Percentiles rank a stretch among this genome's conserved stretches.
Evolutionary conservation across 2,329 filamentous ascomycete genomes (phyloP).

Genomic region (Stagonosporopsis rhizophila): DNA sequence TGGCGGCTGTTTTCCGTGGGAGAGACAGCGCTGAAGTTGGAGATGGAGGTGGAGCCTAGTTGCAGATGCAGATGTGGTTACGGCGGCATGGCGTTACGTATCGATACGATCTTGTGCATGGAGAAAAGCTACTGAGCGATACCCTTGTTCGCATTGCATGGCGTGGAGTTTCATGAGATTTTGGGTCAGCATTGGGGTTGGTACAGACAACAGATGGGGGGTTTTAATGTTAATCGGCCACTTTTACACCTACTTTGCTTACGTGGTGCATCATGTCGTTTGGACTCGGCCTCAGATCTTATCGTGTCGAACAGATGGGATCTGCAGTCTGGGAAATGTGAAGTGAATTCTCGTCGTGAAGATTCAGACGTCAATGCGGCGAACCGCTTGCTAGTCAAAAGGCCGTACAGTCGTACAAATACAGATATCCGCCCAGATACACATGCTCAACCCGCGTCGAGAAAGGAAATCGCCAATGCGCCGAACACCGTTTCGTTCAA

Average conservation of each 20-base stretch:
- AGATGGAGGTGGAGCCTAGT: neutral
- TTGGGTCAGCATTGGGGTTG: constrained; percentile 1
- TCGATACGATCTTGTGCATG: constrained; percentile 13
- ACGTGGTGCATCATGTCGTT: neutral
- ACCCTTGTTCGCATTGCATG: constrained; percentile 23
- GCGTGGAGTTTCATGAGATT: constrained; percentile 14
- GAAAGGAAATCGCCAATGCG: neutral
- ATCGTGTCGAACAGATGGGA: neutral
- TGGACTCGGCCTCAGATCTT: no score
- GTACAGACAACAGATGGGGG: constrained; percentile 1
- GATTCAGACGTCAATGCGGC: neutral
- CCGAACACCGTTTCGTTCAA: neutral
- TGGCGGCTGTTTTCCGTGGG: neutral
- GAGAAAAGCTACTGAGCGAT: constrained; percentile 18
- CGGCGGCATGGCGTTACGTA: constrained; percentile 9
- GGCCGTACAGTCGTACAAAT: constrained; percentile 18
- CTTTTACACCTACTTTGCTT: neutral
- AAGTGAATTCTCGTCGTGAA: neutral
- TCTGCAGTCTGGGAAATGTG: neutral
- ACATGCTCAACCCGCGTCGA: neutral
- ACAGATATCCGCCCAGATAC: constrained; percentile 12
- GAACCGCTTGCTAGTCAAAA: constrained; percentile 5
- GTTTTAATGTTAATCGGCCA: constrained; percentile 11
- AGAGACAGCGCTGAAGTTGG: no score
- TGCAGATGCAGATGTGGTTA: neutral